phyloP scores from a whole-genome alignment of 768 basidiomycete genomes.

The Rhodosporidiobolus sp. region DNA sequence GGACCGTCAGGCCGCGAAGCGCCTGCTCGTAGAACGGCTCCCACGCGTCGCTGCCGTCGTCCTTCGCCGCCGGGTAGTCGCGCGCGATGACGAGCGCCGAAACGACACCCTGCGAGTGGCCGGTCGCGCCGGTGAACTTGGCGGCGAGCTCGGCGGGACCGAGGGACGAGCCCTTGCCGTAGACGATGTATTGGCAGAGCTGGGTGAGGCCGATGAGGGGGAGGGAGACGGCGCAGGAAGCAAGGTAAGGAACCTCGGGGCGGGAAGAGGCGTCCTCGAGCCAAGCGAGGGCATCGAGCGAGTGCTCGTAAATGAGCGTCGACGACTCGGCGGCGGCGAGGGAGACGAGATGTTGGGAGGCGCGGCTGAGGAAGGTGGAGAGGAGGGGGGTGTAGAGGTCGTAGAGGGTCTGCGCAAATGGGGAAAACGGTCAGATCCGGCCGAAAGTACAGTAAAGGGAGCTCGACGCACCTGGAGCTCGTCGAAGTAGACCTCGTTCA shows the following conservation, averaged over 20 bases:
- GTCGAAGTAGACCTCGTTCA: slow-evolving; percentile 96
- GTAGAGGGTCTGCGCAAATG: slow-evolving; percentile 82
- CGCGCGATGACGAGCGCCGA: slow-evolving; percentile 86
- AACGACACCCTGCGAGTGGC: slow-evolving; percentile 95
- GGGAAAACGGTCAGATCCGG: slow-evolving; percentile 59
- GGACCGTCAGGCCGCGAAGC: slow-evolving; percentile 79
- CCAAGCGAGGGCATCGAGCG: slow-evolving; percentile 81
- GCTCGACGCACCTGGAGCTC: slow-evolving; percentile 64
- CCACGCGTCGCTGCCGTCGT: slow-evolving; percentile 39
- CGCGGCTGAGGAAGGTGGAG: slow-evolving; percentile 65
- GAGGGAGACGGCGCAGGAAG: slow-evolving; percentile 87
- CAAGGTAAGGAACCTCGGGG: slow-evolving; percentile 79
- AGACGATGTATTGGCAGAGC: slow-evolving; percentile 84
- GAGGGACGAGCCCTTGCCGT: slow-evolving; percentile 56
- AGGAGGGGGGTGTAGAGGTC: slow-evolving; percentile 89
- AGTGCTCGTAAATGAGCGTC: slow-evolving; percentile 64
- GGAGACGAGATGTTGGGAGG: slow-evolving; percentile 57
- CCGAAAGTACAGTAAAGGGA: slow-evolving; percentile 80
- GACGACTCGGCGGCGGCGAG: slow-evolving; percentile 53
- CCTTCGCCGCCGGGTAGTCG: slow-evolving; percentile 59
- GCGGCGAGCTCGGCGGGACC: slow-evolving; percentile 60
- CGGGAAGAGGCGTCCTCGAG: slow-evolving; percentile 66
- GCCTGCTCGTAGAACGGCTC: slow-evolving; percentile 72
- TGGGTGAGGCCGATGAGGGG: slow-evolving; percentile 96
- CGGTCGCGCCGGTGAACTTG: slow-evolving; percentile 79